Evolutionary conservation across 2,329 filamentous ascomycete species (phyloP), one percentile per base, ranked within the genome.

Genomic region (Coniochaeta sp.): DNA sequence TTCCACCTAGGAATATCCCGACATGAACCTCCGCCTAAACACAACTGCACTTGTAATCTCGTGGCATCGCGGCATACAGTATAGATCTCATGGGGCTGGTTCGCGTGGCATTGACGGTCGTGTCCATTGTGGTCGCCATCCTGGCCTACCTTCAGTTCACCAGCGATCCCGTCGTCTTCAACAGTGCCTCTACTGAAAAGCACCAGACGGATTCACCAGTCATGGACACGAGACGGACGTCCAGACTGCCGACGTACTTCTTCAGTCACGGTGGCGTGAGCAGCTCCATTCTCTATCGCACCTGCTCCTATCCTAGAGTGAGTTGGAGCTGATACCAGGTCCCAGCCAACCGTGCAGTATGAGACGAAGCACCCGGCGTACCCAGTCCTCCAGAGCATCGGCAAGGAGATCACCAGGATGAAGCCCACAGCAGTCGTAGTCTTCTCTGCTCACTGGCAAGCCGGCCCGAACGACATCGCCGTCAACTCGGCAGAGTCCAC

Each of bases 391-490:
- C 81, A 87, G 65, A 71, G 78, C 26, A 86, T 91, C 58, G 89
- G 89, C 47, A 77, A 72, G 8, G 88, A 91, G 67, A 90, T 92
- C 69, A 90, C 87, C 0, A 76, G 81, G 30, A 82, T 84, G 62
- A 87, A 86, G 66, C 89, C 89, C 1, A 86, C 83, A 63, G 89
- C 88, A 1, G 81, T 92, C 17, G 84, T 92, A 1, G 86, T 91
- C 28, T 88, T 93, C 69, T 91, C 89, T 0, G 89, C 88, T 1
- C 89, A 93, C 72, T 92, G 89, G 89, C 86, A 90, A 73, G 54
- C 54, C 54, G 74, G 69, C 59, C 72, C 73, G 42, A 75, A 80
- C 65, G 78, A 75, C 3, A 81, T 91, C 62, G 77, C 87, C 66
- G 80, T 91, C 65, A 91, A 90, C 70, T 83, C 81, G 9, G 85